Conservation (phyloP, 208 protist species). For the Crithidia bombi region DNA sequence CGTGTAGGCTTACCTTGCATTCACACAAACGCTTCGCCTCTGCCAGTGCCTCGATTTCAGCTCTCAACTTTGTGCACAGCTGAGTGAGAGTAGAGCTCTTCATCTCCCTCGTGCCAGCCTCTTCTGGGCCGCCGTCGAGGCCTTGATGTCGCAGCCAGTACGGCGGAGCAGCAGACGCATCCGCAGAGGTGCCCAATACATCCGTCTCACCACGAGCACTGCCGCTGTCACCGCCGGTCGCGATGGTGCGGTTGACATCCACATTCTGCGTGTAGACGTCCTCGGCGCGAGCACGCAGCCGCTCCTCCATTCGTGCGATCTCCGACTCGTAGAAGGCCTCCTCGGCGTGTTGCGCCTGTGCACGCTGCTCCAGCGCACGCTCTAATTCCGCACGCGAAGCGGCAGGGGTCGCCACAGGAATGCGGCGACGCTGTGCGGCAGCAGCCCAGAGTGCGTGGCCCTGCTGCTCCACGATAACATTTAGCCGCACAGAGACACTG, state of each 20-base stretch:
- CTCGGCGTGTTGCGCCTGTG: constrained; percentile 29
- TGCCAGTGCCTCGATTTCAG: constrained; percentile 31
- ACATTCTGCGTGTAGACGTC: constrained; percentile 43
- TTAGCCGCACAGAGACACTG: constrained; percentile 30
- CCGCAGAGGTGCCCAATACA: no score
- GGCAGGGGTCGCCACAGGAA: constrained; percentile 7
- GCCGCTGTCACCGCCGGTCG: constrained; percentile 8
- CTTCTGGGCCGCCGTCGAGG: neutral
- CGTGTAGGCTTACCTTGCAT: constrained; percentile 33
- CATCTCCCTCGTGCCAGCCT: neutral
- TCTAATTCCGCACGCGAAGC: constrained; percentile 21
- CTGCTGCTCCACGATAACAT: constrained; percentile 32
- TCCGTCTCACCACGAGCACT: constrained; percentile 1
- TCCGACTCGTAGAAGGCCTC: constrained; percentile 35
- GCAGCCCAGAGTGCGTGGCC: constrained; percentile 26
- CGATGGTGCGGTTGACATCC: constrained; percentile 41
- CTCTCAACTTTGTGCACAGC: constrained; percentile 23
- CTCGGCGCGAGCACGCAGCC: constrained; percentile 34
- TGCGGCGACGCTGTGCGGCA: constrained; percentile 25
- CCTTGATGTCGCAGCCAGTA: constrained; percentile 21
- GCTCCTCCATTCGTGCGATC: constrained; percentile 37
- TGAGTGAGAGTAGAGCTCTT: neutral
- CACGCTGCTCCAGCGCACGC: constrained; percentile 10
- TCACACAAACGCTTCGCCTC: constrained; percentile 28
- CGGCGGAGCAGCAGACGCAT: constrained; percentile 4